phyloP scores from a whole-genome alignment of 495 filamentous ascomycete species.

The Aspergillus funiculosus region DNA sequence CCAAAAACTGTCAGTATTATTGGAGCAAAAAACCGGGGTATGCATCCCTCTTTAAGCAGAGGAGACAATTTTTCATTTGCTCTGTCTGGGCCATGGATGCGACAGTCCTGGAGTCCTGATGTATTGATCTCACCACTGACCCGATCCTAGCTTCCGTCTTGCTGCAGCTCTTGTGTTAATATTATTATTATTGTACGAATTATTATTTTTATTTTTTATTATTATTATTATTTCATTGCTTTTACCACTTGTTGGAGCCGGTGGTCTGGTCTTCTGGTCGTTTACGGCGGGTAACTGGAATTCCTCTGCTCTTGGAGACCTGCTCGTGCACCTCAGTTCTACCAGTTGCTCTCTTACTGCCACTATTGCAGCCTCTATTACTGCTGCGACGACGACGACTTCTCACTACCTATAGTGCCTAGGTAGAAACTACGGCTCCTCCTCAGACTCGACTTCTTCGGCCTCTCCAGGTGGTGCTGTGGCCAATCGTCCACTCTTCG shows the following conservation, averaged over 20 bases:
- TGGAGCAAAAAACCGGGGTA: conserved; percentile 12
- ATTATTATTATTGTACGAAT: too few species aligned
- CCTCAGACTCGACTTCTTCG: too few species aligned
- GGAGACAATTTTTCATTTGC: conserved; percentile 8
- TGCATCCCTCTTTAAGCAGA: conserved; percentile 7
- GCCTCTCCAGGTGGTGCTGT: not conserved
- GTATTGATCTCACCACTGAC: conserved; percentile 16
- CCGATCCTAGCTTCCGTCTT: conserved; percentile 17
- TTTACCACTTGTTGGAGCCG: too few species aligned
- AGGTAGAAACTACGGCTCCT: not conserved
- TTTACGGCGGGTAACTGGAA: conserved; percentile 29
- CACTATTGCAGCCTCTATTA: too few species aligned
- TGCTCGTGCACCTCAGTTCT: conserved; percentile 1
- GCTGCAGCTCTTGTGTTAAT: conserved; percentile 13
- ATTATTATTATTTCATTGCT: too few species aligned
- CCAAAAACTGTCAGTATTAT: conserved; percentile 8
- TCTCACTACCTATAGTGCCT: too few species aligned
- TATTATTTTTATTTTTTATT: not conserved
- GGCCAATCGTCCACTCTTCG: conserved; percentile 11
- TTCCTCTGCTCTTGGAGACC: conserved; percentile 8
- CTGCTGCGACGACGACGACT: too few species aligned
- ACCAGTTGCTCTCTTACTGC: too few species aligned
- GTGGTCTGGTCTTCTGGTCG: conserved; percentile 18
- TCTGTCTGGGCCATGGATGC: conserved; percentile 5
- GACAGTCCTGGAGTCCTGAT: conserved; percentile 4